phyloP scores from a whole-genome alignment of 1,284 basidiomycete genomes.

The Wallemia mellicola region DNA sequence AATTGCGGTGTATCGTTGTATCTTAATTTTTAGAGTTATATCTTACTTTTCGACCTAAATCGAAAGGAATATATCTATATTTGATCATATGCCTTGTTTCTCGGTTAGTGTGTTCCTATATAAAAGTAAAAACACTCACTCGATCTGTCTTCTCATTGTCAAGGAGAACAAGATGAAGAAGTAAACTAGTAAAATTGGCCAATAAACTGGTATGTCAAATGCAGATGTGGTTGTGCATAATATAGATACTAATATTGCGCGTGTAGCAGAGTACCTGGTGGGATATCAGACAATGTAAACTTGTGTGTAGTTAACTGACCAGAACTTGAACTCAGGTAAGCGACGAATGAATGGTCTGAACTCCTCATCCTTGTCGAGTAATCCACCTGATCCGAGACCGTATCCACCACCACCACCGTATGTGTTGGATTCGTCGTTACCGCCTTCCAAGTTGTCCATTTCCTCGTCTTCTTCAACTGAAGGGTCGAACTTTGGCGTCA shows the following conservation, averaged over 20 bases:
- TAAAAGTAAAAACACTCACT: too few relatives aligned
- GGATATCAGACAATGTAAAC: not conserved
- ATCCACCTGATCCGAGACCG: conserved; percentile 12
- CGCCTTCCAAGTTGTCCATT: conserved; percentile 84
- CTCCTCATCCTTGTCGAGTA: conserved; percentile 39
- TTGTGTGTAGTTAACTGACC: conserved; percentile 24
- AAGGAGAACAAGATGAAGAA: conserved; percentile 61
- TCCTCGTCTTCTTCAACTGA: conserved; percentile 71
- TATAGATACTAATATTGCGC: conserved; percentile 52
- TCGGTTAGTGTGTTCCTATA: too few relatives aligned
- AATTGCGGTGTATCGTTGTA: not conserved
- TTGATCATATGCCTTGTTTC: conserved; percentile 86
- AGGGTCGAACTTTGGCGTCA: conserved; percentile 86
- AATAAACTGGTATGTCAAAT: conserved; percentile 91
- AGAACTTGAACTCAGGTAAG: conserved; percentile 84
- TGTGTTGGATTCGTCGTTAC: conserved; percentile 22
- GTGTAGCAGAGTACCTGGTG: conserved; percentile 59
- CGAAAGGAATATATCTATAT: conserved; percentile 81
- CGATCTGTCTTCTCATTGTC: conserved; percentile 76
- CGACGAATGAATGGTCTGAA: conserved; percentile 88
- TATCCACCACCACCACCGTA: conserved; percentile 8
- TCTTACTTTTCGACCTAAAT: conserved; percentile 55
- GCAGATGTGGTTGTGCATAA: conserved; percentile 41
- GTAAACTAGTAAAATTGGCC: conserved; percentile 86
- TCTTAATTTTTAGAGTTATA: conserved; percentile 22